Evolutionary conservation across 352 stramenopile species (phyloP).

Genomic region (Pythium inflatum): DNA sequence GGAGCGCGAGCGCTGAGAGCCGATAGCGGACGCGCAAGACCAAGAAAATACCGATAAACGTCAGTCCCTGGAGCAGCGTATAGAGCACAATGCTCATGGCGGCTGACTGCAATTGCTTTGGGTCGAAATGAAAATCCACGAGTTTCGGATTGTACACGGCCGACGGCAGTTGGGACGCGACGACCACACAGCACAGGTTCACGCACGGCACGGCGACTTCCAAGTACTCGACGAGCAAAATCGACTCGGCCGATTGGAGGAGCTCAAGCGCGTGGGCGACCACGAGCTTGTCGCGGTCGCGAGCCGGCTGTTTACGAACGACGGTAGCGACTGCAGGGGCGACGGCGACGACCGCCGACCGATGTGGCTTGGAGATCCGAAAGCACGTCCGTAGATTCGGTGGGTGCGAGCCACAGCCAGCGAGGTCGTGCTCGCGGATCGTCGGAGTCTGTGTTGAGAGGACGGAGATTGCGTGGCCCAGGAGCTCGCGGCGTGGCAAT

Average conservation of each 20-base stretch:
- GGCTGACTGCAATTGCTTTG: not conserved
- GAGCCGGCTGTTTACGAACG: no score
- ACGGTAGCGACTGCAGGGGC: no score
- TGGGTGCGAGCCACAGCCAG: no score
- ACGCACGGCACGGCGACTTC: conserved; percentile 13
- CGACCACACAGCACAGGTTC: conserved; percentile 6
- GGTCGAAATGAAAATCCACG: not conserved
- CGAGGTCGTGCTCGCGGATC: no score
- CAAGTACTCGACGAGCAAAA: conserved; percentile 30
- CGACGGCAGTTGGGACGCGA: conserved; percentile 16
- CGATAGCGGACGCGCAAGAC: conserved; percentile 3
- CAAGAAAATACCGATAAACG: not conserved
- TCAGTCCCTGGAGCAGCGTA: conserved; percentile 2
- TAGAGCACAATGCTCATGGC: not conserved
- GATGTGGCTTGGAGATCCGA: no score
- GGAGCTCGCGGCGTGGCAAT: not conserved
- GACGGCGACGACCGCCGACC: no score
- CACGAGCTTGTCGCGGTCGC: not conserved
- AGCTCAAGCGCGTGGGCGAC: conserved; percentile 14
- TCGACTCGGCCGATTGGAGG: conserved; percentile 13
- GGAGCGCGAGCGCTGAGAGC: not conserved
- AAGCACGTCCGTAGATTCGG: no score
- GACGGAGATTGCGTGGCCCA: not conserved
- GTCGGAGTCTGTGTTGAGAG: no score
- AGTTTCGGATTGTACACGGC: conserved; percentile 17